These are phyloP conservation scores for Wickerhamiella nectarea DNA, from an alignment of 805 yeast species.

Conservation along the genomic window DNA sequence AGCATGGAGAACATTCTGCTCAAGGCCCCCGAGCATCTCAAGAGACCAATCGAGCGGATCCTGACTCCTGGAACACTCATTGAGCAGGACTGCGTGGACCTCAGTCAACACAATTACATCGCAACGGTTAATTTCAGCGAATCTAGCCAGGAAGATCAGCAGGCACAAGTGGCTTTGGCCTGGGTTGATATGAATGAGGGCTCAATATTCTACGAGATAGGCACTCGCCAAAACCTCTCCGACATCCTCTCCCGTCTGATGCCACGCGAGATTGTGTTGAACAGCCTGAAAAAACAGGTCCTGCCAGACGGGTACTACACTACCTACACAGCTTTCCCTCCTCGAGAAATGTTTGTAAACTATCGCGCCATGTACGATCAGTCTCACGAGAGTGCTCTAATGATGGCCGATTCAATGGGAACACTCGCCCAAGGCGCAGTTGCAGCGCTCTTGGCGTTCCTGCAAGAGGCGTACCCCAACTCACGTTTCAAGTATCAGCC, in stretches of 20 bases:
- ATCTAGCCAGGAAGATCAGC: constrained; percentile 11
- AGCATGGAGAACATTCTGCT: constrained; percentile 20
- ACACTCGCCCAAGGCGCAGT: constrained; percentile 43
- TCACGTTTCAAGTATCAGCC: constrained; percentile 46
- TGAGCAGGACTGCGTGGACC: constrained; percentile 72
- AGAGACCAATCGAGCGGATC: constrained; percentile 61
- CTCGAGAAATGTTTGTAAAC: constrained; percentile 8
- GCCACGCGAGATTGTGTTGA: constrained; percentile 66
- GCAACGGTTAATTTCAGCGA: constrained; percentile 33
- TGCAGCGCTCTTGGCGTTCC: constrained; percentile 49
- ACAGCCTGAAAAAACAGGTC: constrained; percentile 12
- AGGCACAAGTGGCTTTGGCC: constrained; percentile 54
- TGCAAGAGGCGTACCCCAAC: constrained; percentile 60
- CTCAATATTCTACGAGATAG: constrained; percentile 48
- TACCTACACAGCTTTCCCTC: constrained; percentile 29
- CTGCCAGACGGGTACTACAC: constrained; percentile 30
- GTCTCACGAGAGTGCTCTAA: neutral
- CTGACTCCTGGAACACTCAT: constrained; percentile 88
- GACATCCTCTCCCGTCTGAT: constrained; percentile 63
- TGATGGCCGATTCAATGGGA: constrained; percentile 14
- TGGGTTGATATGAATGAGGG: constrained; percentile 91
- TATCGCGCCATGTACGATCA: neutral
- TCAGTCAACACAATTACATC: constrained; percentile 55
- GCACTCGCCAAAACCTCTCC: constrained; percentile 43
- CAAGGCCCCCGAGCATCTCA: constrained; percentile 24